Evolutionary conservation across 1,139 yeast genomes (phyloP).

Genomic region (Kodamaea suecica): DNA sequence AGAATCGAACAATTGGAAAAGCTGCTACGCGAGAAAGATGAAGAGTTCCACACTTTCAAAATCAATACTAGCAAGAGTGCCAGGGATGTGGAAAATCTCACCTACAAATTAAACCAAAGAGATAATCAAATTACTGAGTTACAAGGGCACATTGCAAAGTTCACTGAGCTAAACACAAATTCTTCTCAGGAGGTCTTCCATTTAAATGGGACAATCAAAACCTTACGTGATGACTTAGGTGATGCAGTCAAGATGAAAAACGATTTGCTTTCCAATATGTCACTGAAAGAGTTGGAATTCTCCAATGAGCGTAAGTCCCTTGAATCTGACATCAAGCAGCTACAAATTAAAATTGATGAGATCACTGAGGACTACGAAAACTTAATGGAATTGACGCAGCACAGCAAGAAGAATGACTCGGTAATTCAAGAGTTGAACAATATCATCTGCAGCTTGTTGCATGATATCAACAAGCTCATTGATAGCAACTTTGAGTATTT

Average conservation of each 20-base stretch:
- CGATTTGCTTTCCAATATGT: constrained; percentile 64
- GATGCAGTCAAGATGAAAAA: constrained; percentile 47
- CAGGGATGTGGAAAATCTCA: constrained; percentile 6
- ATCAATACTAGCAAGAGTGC: constrained; percentile 1
- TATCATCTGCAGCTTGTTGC: constrained; percentile 21
- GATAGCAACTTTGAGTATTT: constrained; percentile 27
- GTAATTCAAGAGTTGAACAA: constrained; percentile 28
- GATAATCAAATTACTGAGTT: constrained; percentile 31
- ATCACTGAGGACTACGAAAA: constrained; percentile 52
- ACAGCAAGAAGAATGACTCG: constrained; percentile 29
- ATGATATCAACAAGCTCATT: constrained; percentile 20
- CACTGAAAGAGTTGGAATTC: constrained; percentile 60
- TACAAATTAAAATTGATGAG: constrained; percentile 33
- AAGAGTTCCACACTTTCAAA: constrained; percentile 1
- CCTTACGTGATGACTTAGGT: constrained; percentile 25
- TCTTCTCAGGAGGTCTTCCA: constrained; percentile 19
- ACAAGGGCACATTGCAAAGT: constrained; percentile 23
- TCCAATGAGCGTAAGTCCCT: constrained; percentile 49
- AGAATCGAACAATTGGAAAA: background rate
- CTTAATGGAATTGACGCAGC: constrained; percentile 37
- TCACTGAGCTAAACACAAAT: constrained; percentile 15
- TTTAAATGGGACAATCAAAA: constrained; percentile 19
- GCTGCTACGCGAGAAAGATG: background rate
- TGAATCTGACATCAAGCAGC: constrained; percentile 47
- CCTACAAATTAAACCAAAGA: constrained; percentile 24